Evolutionary conservation across 257 asterid genomes (phyloP), one percentile per base, ranked within the genome.

Genomic region (Forsythia viridissima): DNA sequence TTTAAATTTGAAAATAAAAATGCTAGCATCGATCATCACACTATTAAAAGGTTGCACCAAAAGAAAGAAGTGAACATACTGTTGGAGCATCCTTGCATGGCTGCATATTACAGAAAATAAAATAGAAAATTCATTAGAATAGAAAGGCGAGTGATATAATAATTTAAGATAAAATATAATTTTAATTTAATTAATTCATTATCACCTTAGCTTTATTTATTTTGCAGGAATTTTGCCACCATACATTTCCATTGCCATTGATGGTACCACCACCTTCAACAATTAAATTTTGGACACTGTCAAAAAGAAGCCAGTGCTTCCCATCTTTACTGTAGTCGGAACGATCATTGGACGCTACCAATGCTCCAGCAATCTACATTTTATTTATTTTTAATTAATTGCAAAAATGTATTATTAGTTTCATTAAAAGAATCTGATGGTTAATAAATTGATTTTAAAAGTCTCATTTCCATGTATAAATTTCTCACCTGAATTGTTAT

Each of bases 191-290:
- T 30, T n/a, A 4, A 21, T 48, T 66, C 8, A 66, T 76, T 18
- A 30, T 72, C 43, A 89, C 93, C 48, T 79, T 85, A n/a, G 79
- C 8, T 78, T 80, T 86, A 75, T 89, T 80, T 41, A 76, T 85
- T 72, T 94, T 94, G 90, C 98, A 94, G 73, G 97, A 92, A 84
- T 90, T 90, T 80, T 90, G 77, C 98, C 98, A 94, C 98, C 98
- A 94, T 5, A 87, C 81, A 37, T 91, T 80, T 3, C 98, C 98
- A 79, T 88, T 90, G 18, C 98, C 98, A 61, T 92, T 85, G 2
- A 94, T 61, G 55, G 74, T 79, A 55, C 97, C 98, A 39, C 92
- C 96, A 36, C 98, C 98, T 67, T 81, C 83, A 72, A 91, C 92
- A n/a, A n/a, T 80, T 16, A 94, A 84, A 52, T 86, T 86, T 40